phyloP scores from a whole-genome alignment of 1,284 basidiomycete species.

The Golubevia pallescens region DNA sequence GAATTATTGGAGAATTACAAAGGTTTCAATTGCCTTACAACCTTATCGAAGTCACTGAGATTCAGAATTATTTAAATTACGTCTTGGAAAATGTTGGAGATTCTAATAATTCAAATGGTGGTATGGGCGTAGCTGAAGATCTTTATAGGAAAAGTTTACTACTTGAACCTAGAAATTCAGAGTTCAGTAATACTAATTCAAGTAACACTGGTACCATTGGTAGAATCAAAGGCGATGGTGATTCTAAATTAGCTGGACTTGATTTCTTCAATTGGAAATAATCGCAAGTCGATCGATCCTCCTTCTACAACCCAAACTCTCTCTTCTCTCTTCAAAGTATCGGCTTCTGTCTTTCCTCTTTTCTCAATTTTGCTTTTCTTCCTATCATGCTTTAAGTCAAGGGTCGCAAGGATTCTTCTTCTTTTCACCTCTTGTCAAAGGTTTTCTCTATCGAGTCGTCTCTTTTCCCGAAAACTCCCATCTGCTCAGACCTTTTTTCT shows the following conservation, averaged over 20 bases:
- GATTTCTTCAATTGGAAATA: conserved; percentile 52
- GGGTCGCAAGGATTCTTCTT: too few species aligned
- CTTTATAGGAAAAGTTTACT: conserved; percentile 55
- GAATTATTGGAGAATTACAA: conserved; percentile 75
- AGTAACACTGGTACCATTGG: conserved; percentile 22
- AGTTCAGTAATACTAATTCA: not conserved
- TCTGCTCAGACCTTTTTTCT: too few species aligned
- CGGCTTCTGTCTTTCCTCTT: too few species aligned
- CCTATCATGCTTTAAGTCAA: too few species aligned
- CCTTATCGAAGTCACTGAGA: conserved; percentile 80
- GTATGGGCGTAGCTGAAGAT: conserved; percentile 43
- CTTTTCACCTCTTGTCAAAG: too few species aligned
- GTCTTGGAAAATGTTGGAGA: conserved; percentile 30
- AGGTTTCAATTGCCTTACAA: conserved; percentile 87
- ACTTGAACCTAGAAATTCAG: conserved; percentile 52
- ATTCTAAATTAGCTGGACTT: conserved; percentile 25
- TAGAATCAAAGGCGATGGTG: conserved; percentile 15
- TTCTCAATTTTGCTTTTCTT: too few species aligned
- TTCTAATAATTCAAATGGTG: conserved; percentile 9
- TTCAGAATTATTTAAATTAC: conserved; percentile 74
- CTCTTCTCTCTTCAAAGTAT: too few species aligned
- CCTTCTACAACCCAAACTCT: too few species aligned
- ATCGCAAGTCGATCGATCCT: too few species aligned
- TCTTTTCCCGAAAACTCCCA: too few species aligned
- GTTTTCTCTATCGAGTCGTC: too few species aligned